Base-by-base conservation (phyloP, 148 eudicot genomes). In the Arbutus unedo region DNA sequence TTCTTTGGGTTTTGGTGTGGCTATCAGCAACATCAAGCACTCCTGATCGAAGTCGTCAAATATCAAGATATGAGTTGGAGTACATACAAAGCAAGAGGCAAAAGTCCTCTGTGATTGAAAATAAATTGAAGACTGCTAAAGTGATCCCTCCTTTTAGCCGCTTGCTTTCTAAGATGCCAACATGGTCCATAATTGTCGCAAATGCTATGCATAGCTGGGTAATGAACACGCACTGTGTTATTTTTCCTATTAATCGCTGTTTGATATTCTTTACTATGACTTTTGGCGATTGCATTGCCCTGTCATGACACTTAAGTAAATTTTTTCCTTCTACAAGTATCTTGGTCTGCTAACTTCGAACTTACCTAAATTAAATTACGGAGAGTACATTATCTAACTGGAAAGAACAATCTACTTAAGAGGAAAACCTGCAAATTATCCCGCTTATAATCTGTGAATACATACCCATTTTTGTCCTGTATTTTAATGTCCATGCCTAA, bases 141-240 rank as follows among this genome's bases (percentile, higher is more conserved):
- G 86, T 88, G 64, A 92, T 92, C 73, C 98, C 98, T 79, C 98
- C 98, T 81, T 93, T 95, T 84, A 89, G 84, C 74, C 91, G 85
- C 70, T 84, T 93, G 82, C 91, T 95, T 54, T 93, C 97, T 56
- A 93, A 93, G 91, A 81, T 79, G 72, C 95, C 98, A 49, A 95
- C 98, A 74, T 95, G 98, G 97, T 91, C 97, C 53, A 83, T 95
- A 81, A 93, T 95, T 87, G 91, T 92, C 64, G 98, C 98, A 82
- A 95, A 95, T 88, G 90, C 93, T 51, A 95, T 95, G 95, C 98
- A 95, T 85, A 92, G 97, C 87, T 95, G 98, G 98, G 98, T 95
- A 95, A 83, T 82, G 59, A 13, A 74, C 64, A 5, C 53, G 7
- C 25, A 8, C 10, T 74, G 11, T 23, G 19, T 54, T 74, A 57